Evolutionary conservation across 2,329 filamentous ascomycete genomes (phyloP), one percentile per base, ranked within the genome.

Genomic region (Calycina herbarum): DNA sequence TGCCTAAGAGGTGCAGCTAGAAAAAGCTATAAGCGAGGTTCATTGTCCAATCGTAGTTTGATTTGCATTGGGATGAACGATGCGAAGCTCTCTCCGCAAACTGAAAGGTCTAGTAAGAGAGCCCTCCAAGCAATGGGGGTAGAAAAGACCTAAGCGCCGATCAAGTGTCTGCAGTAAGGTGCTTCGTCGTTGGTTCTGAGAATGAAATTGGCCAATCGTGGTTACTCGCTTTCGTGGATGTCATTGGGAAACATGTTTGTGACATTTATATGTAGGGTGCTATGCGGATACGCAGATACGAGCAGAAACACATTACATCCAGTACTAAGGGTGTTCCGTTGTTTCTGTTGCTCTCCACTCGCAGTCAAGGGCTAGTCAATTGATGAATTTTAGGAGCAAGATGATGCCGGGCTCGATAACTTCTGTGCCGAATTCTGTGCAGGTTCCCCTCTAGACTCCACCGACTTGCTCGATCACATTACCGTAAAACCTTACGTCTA

Each of bases 221-320:
- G 45, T 10, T 48, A 24, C 45, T 48, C 45, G 45, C 20, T 48
- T 48, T 48, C n/a, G 5, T 48, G 20, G 45, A 13, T 20, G 45
- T 20, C n/a, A 48, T n/a, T 20, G 45, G 20, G 45, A 48, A 48
- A 48, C 45, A 48, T 48, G 45, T 48, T 48, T 48, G 45, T 48
- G n/a, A 20, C n/a, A 8, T 24, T 20, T 1, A 45, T 17, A n/a
- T 48, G 40, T 17, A 17, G 13, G 17, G 40, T 45, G 7, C 40
- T 42, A 3, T 45, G 10, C 40, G 3, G 5, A n/a, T 1, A 3
- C n/a, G n/a, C 6, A 48, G 20, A 5, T 38, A 48, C n/a, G 20
- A 20, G 24, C 20, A 20, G 45, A 48, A 48, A 48, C 45, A 1
- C n/a, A 8, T 48, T 48, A n/a, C 45, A 10, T n/a, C 24, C 40